These are phyloP conservation scores for Knoxdaviesia proteae DNA, from an alignment of 2,329 filamentous ascomycete species.

Conservation along the genomic window DNA sequence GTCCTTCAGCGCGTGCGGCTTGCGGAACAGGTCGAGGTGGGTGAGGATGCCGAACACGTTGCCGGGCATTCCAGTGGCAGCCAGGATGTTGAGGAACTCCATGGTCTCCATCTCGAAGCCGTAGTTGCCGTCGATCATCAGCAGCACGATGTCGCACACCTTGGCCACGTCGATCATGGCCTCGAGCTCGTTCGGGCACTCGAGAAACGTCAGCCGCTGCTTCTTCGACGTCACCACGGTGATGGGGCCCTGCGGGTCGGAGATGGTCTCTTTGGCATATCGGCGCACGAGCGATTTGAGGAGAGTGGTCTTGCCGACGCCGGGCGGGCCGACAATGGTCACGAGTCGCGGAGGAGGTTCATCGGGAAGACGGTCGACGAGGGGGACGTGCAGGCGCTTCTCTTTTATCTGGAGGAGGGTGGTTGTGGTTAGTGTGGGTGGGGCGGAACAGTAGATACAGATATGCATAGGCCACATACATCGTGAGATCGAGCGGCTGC, in stretches of 20 bases:
- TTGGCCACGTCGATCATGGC: slow-evolving; percentile 96
- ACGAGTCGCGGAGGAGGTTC: slow-evolving; percentile 88
- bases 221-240: slow-evolving; percentile 95
- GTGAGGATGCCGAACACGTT: slow-evolving; percentile 96
- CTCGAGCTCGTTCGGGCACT: slow-evolving; percentile 91
- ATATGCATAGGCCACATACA: slow-evolving; percentile 21
- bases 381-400: slow-evolving; percentile 85
- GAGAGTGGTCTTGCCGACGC: slow-evolving; percentile 86
- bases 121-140: slow-evolving; percentile 98
- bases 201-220: slow-evolving; percentile 81
- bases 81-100: slow-evolving; percentile 90
- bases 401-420: slow-evolving; percentile 52
- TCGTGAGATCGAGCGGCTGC: slow-evolving; percentile 54
- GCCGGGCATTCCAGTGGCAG: slow-evolving; percentile 91
- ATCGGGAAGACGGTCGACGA: slow-evolving; percentile 87
- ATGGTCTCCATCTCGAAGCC: slow-evolving; percentile 99
- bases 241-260: slow-evolving; percentile 74
- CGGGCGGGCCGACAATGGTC: slow-evolving; percentile 82
- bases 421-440: slow-evolving; percentile 8
- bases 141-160: slow-evolving; percentile 85
- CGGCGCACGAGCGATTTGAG: slow-evolving; percentile 85
- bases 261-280: slow-evolving; percentile 89
- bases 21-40: slow-evolving; percentile 86
- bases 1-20: slow-evolving; percentile 75
- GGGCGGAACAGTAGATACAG: background rate